Evolutionary conservation across 208 protist species (phyloP), one percentile per base, ranked within the genome.

Genomic region (Acanthamoeba castellanii): DNA sequence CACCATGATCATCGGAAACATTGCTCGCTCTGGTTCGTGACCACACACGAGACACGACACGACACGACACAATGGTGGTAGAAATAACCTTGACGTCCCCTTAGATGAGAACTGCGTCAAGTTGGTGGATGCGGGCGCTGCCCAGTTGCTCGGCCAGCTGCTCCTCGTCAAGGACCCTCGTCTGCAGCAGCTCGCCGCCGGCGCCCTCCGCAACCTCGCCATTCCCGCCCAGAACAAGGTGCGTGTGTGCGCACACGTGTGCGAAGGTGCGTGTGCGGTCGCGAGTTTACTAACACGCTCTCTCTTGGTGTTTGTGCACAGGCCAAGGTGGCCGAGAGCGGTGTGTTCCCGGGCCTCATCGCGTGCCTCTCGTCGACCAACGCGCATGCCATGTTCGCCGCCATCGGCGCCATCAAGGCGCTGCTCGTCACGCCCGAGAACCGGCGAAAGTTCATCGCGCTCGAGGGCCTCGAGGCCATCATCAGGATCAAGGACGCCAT

Each of bases 401-500:
- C 90, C 52, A 82, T 94, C 52, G 68, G 61, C 11, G 70, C 90
- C 16, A 16, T 94, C 37, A 94, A 82, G 52, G 34, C 50, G 14
- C 45, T 94, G 14, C 34, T 94, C n/a, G 68, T 34, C 37, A 14
- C 34, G 32, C 68, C 34, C 30, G 55, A 76, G 68, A 70, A 78
- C 45, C 34, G 32, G 11, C 34, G 14, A 34, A 94, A 64, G 52
- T 94, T 94, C 47, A 30, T 78, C 27, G 59, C 14, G 37, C 20
- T 25, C 25, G 42, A 59, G 7, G 90, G 90, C 5, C 72, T 94
- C 34, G 68, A 76, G 68, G 45, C 90, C 22, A 74, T 94, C 55
- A 94, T 94, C 42, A 9, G 55, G 27, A 94, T 94, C 30, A 94
- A 94, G 72, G 90, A 94, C 70, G 90, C 90, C 47, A 84, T 94